Conservation (phyloP, 805 yeast genomes). For the Middelhovenomyces tepae region DNA sequence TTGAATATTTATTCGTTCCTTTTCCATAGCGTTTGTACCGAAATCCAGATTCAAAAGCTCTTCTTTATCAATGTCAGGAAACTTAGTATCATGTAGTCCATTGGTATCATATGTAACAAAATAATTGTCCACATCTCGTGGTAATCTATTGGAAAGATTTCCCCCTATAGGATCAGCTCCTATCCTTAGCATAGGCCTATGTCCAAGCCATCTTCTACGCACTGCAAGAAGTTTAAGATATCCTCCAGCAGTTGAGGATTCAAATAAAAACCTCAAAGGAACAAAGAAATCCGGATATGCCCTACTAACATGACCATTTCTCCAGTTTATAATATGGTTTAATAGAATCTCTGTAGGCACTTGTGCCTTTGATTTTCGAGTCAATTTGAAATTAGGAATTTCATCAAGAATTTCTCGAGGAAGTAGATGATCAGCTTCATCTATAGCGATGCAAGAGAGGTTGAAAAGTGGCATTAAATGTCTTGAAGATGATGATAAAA, state of each 20-base stretch:
- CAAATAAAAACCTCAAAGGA: conserved; percentile 1
- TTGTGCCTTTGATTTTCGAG: conserved; percentile 1
- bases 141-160: background rate
- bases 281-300: background rate
- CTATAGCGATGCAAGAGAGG: conserved; percentile 20
- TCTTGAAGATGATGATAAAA: conserved; percentile 28
- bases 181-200: conserved; percentile 1
- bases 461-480: conserved; percentile 11
- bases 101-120: conserved; percentile 2
- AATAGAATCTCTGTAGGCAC: conserved; percentile 19
- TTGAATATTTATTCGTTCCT: no score
- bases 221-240: background rate
- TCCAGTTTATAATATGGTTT: conserved; percentile 9
- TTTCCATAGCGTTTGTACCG: no score
- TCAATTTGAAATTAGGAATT: background rate
- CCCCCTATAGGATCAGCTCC: background rate
- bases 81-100: background rate
- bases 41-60: background rate
- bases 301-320: background rate
- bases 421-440: conserved; percentile 21
- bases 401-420: background rate
- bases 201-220: background rate
- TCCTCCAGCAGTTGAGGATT: conserved; percentile 1
- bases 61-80: background rate
- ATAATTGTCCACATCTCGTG: background rate